These are phyloP conservation scores for Podila verticillata DNA, from an alignment of 192 early-diverging fungal genomes.

Conservation along the genomic window DNA sequence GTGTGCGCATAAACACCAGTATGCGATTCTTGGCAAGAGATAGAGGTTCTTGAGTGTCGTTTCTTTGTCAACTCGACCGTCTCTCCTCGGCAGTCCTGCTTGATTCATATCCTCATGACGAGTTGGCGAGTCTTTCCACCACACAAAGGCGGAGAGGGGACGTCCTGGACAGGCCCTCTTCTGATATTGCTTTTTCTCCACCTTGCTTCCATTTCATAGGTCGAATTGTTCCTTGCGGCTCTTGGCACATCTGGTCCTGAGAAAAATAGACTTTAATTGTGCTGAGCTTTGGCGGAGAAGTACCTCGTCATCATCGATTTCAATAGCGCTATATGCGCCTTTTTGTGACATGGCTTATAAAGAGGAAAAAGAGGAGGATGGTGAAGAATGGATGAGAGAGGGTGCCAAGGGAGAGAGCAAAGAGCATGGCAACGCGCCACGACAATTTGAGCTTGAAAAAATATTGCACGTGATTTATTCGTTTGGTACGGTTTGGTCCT, in stretches of 20 bases:
- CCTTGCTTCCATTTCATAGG: too few relatives aligned
- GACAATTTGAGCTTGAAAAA: not conserved
- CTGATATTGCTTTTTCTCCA: too few relatives aligned
- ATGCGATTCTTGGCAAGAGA: not conserved
- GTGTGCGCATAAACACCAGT: not conserved
- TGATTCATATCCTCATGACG: too few relatives aligned
- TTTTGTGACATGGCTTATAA: conserved; percentile 33
- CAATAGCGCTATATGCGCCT: conserved; percentile 43
- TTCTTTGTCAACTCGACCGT: too few relatives aligned
- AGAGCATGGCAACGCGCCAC: not conserved
- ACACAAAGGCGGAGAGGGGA: too few relatives aligned
- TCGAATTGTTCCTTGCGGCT: not conserved
- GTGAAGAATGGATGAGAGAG: not conserved
- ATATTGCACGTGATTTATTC: not conserved
- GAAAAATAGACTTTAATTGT: too few relatives aligned
- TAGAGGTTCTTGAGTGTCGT: too few relatives aligned
- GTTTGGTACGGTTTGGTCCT: not conserved
- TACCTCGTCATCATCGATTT: conserved; percentile 53
- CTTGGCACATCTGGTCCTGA: not conserved
- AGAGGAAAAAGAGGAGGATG: not conserved
- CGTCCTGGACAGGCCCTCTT: too few relatives aligned
- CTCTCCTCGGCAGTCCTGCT: too few relatives aligned
- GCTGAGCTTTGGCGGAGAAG: not conserved
- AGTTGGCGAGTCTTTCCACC: too few relatives aligned
- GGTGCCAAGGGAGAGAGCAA: not conserved